A percentile compares a stretch with the other conserved stretches of the same genome.
Evolutionary conservation across 2,329 filamentous ascomycete genomes (phyloP).

Genomic region (Penicillium sp.): DNA sequence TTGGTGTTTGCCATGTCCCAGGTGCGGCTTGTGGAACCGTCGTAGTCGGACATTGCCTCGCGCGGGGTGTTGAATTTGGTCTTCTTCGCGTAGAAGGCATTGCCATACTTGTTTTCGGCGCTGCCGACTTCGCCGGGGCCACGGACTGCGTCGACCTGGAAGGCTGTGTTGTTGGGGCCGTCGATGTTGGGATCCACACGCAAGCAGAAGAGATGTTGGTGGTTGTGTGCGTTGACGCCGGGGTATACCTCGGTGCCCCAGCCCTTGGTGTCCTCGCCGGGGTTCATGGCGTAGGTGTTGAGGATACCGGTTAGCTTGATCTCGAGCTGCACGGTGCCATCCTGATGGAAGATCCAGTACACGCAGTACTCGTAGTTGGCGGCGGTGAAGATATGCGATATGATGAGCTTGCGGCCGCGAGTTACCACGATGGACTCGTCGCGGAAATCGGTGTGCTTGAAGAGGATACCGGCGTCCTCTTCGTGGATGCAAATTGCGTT

Average conservation of each 20-base stretch:
- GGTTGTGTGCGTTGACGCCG: slow-evolving; percentile 91
- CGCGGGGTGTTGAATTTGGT: slow-evolving; percentile 73
- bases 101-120: slow-evolving; percentile 82
- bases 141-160: slow-evolving; percentile 74
- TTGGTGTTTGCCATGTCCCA: slow-evolving; percentile 90
- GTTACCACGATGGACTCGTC: slow-evolving; percentile 87
- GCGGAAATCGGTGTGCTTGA: slow-evolving; percentile 93
- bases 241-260: slow-evolving; percentile 94
- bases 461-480: slow-evolving; percentile 86
- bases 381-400: slow-evolving; percentile 91
- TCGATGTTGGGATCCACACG: slow-evolving; percentile 87
- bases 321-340: slow-evolving; percentile 88
- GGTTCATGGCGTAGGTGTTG: slow-evolving; percentile 83
- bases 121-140: slow-evolving; percentile 76
- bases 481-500: slow-evolving; percentile 96
- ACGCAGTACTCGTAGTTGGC: slow-evolving; percentile 93
- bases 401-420: slow-evolving; percentile 78
- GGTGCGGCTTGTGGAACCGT: slow-evolving; percentile 74
- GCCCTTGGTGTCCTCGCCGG: slow-evolving; percentile 77
- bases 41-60: slow-evolving; percentile 75
- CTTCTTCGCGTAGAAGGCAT: slow-evolving; percentile 84
- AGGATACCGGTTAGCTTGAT: slow-evolving; percentile 90
- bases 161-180: slow-evolving; percentile 80
- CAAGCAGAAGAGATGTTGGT: slow-evolving; percentile 92
- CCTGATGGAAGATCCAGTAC: slow-evolving; percentile 90